Base-by-base conservation (phyloP, 306 rosid species). In the Carpinus fangiana region DNA sequence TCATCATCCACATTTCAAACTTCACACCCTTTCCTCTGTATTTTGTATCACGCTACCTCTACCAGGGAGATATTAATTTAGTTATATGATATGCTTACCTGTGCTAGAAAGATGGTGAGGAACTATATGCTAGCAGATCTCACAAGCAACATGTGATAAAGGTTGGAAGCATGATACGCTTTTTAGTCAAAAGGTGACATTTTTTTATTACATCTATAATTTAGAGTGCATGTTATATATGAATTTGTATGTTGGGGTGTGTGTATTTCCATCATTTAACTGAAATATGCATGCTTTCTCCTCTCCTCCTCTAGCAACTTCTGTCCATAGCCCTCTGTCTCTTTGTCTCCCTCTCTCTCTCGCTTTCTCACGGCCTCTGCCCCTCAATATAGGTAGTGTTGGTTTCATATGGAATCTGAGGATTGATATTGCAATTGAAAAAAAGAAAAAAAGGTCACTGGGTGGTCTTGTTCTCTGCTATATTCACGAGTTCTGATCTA, bases 61-160 rank as follows among this genome's bases (percentile, higher is more conserved):
- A 46, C 2, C 31, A 10, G n/a, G 61, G 31, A 12, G 41, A 21
- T 56, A 45, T 31, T 61, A 16, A 55, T 60, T 52, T 74, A 11
- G n/a, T 7, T 79, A 8, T 77, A 34, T 81, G 46, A 48, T 79
- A 68, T 59, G 48, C 82, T 76, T 28, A 47, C 74, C 78, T 83
- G 34, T 78, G 48, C 46, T 82, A 91, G 99, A 96, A 91, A 86
- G 84, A 65, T 13, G 94, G 82, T 34, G 84, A 93, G 79, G 90
- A 85, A 55, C 82, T 82, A 77, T 91, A 84, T 75, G 82, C 78
- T 36, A 96, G 93, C 88, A 88, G 88, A 76, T 80, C 73, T 54
- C 82, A 90, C 80, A 96, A 89, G 91, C 82, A 78, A 9, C 97
- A 95, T 83, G 90, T 91, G 81, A 89, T 93, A 82, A 96, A 91